Evolutionary conservation across 2,329 filamentous ascomycete genomes (phyloP).

Genomic region (Emergomyces pasteurianus): DNA sequence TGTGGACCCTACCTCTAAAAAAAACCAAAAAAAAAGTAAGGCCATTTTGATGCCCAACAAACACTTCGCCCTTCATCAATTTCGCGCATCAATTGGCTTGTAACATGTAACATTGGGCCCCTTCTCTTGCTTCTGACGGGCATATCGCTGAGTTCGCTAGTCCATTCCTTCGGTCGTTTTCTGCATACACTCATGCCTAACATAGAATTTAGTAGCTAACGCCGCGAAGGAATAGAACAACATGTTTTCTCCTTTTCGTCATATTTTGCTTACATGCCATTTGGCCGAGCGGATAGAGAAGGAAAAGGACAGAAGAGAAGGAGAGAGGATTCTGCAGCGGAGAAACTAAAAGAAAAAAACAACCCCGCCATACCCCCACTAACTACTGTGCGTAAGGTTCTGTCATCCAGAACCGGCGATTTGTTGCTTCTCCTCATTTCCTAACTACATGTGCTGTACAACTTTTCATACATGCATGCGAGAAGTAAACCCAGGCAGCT

Average conservation of each 20-base stretch:
- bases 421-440: too few relatives aligned
- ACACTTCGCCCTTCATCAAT: background rate
- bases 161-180: background rate
- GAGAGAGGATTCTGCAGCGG: background rate
- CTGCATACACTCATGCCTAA: background rate
- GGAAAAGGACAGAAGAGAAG: background rate
- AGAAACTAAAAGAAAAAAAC: background rate
- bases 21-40: background rate
- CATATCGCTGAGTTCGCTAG: too few relatives aligned
- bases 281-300: background rate
- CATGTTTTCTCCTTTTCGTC: background rate
- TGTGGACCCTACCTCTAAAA: background rate
- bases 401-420: too few relatives aligned
- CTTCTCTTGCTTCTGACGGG: background rate
- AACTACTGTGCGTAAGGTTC: too few relatives aligned
- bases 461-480: too few relatives aligned
- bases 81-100: background rate
- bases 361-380: background rate
- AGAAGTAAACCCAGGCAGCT: too few relatives aligned
- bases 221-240: background rate
- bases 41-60: background rate
- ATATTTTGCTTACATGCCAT: background rate
- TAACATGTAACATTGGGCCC: background rate
- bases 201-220: background rate
- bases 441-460: too few relatives aligned